Evolutionary conservation across 2,329 filamentous ascomycete species (phyloP), one percentile per base, ranked within the genome.

Genomic region (Hawksworthiomyces lignivorus): DNA sequence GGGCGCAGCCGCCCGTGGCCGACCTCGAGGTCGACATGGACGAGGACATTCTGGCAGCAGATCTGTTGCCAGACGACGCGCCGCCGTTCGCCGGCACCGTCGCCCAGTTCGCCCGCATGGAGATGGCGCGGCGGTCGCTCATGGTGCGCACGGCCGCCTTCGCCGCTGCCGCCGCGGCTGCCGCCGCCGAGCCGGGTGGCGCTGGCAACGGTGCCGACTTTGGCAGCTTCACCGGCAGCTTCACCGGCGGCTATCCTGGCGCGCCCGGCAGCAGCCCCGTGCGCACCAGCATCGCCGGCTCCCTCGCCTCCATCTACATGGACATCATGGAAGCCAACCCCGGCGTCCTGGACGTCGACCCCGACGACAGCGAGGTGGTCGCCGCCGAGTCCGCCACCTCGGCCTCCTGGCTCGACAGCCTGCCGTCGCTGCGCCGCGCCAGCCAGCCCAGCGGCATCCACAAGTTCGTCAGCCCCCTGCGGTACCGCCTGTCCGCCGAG

Each of bases 401-500:
- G 10, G 33, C 29, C 15, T 48, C 49, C 14, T 35, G 29, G 21
- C 27, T 50, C 12, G 54, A 53, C n/a, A 43, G 35, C 29, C 36
- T 52, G 12, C 45, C 54, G n/a, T 34, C 49, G 12, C 31, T 53
- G 20, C 52, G 53, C 8, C 50, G 47, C 9, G 46, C 52, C 9
- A 44, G 40, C 26, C 43, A 35, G 2, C 48, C 54, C 15, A 41
- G 45, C 7, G 51, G 52, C 41, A 39, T 59, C 28, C 48, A 49
- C 29, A 56, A 53, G 39, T 21, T 39, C 33, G 26, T n/a, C 27
- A 39, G 53, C 4, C 41, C 50, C 10, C 48, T 60, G 30, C 53
- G 49, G 3, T 57, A 56, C 34, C 53, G 49, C 4, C 45, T 54
- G 19, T 56, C 59, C 7, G 50, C 51, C 3, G 60, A 62, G 17